Base-by-base conservation (phyloP, 2,329 filamentous ascomycete species). In the Alternaria tenuissima region DNA sequence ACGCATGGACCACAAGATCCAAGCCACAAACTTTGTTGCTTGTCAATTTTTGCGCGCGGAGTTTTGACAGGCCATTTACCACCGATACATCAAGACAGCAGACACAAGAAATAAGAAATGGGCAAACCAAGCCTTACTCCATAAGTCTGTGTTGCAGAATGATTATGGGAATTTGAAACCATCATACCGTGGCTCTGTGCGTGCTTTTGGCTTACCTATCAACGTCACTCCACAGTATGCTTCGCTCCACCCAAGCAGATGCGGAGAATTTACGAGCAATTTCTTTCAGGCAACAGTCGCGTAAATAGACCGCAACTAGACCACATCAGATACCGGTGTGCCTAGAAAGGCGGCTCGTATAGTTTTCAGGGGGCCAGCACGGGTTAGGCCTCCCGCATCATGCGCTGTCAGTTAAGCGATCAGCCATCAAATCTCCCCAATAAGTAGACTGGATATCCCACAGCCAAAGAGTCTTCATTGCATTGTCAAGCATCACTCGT, bases 381-480 rank as follows among this genome's bases (percentile, higher is more conserved):
- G 30, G 46, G 28, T 57, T 39, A 60, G 57, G 52, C 52, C 46
- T 48, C 52, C 57, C 47, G 57, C 52, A 52, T 51, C 52, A 44
- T 57, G 57, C 57, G 41, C 46, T 60, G 39, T 52, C 47, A 60
- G 30, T 54, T 24, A 38, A 34, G 18, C 43, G 28, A 53, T 42
- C 56, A 42, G 56, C 28, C 52, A 26, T 26, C 26, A 22, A 44
- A 46, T 26, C 52, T 46, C 18, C 41, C 28, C 28, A 42, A 56
- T 60, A 60, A 60, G 54, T 60, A 60, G 57, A 32, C 46, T 46
- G 28, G n/a, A 43, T 9, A 34, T 26, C 30, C 57, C 57, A 55
- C 30, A 36, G 14, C 38, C 16, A 22, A 20, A 22, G 20, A 36
- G 12, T 32, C 28, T 32, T 34, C 12, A 24, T 20, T 46, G 26